Conservation (phyloP, 345 rosid species). For the Syzygium jambos region DNA sequence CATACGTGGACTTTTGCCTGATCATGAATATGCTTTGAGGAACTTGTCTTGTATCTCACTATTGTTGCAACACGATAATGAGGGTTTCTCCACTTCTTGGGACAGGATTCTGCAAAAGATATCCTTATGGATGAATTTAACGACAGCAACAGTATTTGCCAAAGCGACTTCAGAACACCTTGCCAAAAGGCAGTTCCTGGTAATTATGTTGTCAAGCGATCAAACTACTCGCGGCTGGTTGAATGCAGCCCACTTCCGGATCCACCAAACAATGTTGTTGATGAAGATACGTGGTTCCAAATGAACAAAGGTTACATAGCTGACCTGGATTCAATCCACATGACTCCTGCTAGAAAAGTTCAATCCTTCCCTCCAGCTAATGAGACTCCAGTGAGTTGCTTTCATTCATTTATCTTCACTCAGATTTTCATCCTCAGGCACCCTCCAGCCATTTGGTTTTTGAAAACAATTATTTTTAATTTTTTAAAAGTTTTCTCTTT, state of each 20-base stretch:
- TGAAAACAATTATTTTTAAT: not conserved
- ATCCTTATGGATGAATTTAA: constrained; percentile 29
- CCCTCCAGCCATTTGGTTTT: not conserved
- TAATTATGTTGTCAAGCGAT: constrained; percentile 63
- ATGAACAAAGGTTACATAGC: constrained; percentile 79
- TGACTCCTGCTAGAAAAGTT: constrained; percentile 66
- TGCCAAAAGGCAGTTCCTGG: constrained; percentile 48
- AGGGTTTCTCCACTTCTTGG: not conserved
- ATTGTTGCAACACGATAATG: not conserved
- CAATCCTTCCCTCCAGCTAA: constrained; percentile 47
- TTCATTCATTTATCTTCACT: not conserved
- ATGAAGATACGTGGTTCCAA: constrained; percentile 91
- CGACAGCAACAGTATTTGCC: constrained; percentile 22
- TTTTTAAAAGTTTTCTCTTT: not conserved
- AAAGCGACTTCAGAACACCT: constrained; percentile 55
- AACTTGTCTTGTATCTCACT: not conserved
- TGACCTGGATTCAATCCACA: constrained; percentile 72
- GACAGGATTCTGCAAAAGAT: constrained; percentile 27
- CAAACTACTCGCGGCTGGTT: constrained; percentile 51
- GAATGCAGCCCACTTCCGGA: constrained; percentile 83
- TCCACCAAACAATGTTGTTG: constrained; percentile 68
- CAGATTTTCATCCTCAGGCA: not conserved
- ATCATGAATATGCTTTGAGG: not conserved
- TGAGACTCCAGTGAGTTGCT: constrained; percentile 48
- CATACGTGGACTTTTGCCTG: not conserved